Base-by-base conservation (phyloP, 2,329 filamentous ascomycete species). In the Ustilaginoidea virens region DNA sequence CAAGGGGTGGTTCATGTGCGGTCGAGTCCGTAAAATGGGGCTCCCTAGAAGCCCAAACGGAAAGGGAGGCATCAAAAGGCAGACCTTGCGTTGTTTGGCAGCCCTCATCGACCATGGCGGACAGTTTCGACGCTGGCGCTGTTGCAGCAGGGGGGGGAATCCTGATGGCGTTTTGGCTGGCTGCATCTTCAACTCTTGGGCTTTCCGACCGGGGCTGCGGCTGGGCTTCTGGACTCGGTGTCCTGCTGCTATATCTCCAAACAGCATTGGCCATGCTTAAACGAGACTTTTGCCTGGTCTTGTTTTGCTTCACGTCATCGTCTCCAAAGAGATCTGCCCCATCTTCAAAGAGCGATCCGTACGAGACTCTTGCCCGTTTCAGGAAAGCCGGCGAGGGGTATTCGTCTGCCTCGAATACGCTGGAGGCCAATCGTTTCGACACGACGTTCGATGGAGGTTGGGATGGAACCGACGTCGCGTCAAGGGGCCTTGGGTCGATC, bases 311-410 rank as follows among this genome's bases (percentile, higher is more conserved):
- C 5, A 25, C 36, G 18, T 40, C 17, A 69, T 71, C 42, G 61
- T 80, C 78, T 34, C 81, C 74, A 10, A 87, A 76, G 4, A 74
- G 67, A 41, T 85, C 74, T 36, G 72, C 65, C 2, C 63, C 63
- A 4, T 64, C 64, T 37, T 79, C 70, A 28, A 77, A 70, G 1
- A 78, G 52, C 1, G 72, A 69, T 2, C 75, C 75, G 32, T 77
- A 77, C 0, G 79, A 85, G 4, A 78, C 56, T 31, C 78, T 64
- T 10, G 70, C 66, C 30, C 77, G 66, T 48, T 80, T 86, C 13
- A 82, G 55, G 40, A 92, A 92, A 1, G 81, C 80, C 1, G 85
- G 85, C 3, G 83, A 92, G 4, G 69, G 61, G 56, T 74, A 90
- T 39, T 77, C 68, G 12, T 61, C 55, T 25, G 56, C 42, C 7